Evolutionary conservation across 306 rosid species (phyloP).

Genomic region (Herpetospermum pedunculosum): DNA sequence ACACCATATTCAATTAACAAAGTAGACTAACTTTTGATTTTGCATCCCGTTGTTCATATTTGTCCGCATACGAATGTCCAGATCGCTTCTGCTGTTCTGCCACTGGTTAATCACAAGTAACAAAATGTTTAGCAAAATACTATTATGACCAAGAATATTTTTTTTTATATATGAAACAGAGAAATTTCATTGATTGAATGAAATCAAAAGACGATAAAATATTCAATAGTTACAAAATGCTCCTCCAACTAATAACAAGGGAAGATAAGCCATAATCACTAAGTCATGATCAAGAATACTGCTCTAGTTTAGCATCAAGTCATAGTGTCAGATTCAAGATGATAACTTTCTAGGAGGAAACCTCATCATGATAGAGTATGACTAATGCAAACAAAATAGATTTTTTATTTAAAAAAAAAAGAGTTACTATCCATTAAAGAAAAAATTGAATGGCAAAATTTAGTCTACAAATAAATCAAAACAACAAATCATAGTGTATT

Average conservation of each 20-base stretch:
- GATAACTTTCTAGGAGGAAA: not conserved
- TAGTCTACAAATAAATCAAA: not conserved
- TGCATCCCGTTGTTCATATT: conserved; percentile 63
- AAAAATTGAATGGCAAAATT: not conserved
- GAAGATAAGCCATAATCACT: too few species aligned
- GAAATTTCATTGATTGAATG: too few species aligned
- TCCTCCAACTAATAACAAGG: too few species aligned
- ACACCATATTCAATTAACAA: conserved; percentile 12
- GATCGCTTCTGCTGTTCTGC: conserved; percentile 75
- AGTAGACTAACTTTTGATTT: conserved; percentile 57
- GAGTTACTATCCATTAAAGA: not conserved
- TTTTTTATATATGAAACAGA: too few species aligned
- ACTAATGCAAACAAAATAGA: not conserved
- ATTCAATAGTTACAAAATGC: too few species aligned
- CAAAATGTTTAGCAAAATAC: not conserved
- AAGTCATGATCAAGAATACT: not conserved
- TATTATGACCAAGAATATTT: not conserved
- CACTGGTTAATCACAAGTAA: conserved; percentile 32
- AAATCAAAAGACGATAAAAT: too few species aligned
- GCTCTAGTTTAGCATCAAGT: not conserved
- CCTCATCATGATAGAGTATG: not conserved
- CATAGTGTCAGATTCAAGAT: not conserved
- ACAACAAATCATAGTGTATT: not conserved
- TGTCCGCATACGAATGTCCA: conserved; percentile 45
- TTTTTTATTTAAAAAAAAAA: not conserved